Conservation (phyloP, 163 green algal species). For the Coccomyxa subellipsoidea region DNA sequence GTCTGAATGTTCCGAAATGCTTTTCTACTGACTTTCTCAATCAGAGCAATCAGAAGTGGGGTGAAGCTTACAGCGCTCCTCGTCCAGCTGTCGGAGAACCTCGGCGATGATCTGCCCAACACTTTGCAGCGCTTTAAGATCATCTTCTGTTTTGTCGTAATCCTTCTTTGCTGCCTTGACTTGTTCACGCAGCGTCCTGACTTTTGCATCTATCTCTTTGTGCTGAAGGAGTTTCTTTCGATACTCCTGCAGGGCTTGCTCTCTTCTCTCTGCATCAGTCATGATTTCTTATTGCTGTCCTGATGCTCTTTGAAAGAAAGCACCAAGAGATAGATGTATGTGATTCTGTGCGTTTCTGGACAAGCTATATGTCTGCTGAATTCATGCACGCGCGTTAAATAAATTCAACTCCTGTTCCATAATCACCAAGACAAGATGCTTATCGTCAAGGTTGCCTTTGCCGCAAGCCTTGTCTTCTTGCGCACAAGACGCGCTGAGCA, state of each 20-base stretch:
- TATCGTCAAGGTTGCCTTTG: too few species aligned
- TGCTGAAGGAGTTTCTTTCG: slow-evolving; percentile 83
- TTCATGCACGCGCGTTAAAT: too few species aligned
- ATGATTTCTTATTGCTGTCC: background rate
- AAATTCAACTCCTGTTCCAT: background rate
- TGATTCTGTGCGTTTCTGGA: too few species aligned
- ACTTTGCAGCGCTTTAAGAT: slow-evolving; percentile 97
- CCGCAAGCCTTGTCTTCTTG: too few species aligned
- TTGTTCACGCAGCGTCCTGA: slow-evolving; percentile 71
- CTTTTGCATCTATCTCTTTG: slow-evolving; percentile 86
- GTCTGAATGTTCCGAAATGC: too few species aligned
- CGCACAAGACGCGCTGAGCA: too few species aligned
- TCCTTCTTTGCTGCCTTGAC: slow-evolving; percentile 85
- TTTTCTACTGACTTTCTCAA: too few species aligned
- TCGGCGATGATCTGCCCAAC: slow-evolving; percentile 99
- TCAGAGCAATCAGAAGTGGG: too few species aligned
- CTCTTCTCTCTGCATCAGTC: slow-evolving; percentile 50
- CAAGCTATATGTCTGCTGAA: too few species aligned
- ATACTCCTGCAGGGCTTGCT: slow-evolving; percentile 75
- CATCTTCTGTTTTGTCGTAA: slow-evolving; percentile 99
- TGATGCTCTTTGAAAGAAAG: too few species aligned
- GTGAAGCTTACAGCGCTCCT: slow-evolving; percentile 87
- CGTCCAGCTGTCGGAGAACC: slow-evolving; percentile 96
- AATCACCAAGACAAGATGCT: too few species aligned
- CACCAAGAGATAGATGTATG: too few species aligned